phyloP scores from a whole-genome alignment of 169 alveolate genomes.

The Eimeria mitis region DNA sequence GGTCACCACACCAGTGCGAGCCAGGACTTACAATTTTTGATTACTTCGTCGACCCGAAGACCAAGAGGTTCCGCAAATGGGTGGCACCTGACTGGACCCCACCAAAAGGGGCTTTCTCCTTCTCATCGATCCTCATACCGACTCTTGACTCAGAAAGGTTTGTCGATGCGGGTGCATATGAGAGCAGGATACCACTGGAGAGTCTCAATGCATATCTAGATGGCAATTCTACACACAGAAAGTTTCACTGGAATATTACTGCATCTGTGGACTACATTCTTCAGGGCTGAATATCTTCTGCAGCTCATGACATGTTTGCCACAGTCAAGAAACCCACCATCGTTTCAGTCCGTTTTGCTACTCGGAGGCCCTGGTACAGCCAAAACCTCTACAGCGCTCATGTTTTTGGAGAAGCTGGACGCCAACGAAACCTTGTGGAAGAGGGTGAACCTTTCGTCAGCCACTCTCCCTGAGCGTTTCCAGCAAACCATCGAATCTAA shows the following conservation, averaged over 20 bases:
- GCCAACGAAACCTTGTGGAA: conserved; percentile 92
- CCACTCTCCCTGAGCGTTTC: conserved; percentile 97
- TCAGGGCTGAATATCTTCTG: conserved; percentile 95
- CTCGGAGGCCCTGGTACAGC: conserved; percentile 99
- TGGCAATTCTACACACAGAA: background rate
- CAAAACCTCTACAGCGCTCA: conserved; percentile 96
- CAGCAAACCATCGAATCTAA: conserved; percentile 97
- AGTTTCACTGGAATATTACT: background rate
- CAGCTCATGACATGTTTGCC: conserved; percentile 89
- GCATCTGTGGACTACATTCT: background rate
- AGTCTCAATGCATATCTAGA: background rate
- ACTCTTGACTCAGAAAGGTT: conserved; percentile 93
- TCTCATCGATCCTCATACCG: conserved; percentile 96
- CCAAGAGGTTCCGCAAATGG: conserved; percentile 40
- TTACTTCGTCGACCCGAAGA: conserved; percentile 67
- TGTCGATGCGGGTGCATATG: background rate
- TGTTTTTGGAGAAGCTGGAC: conserved; percentile 88
- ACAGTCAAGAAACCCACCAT: conserved; percentile 84
- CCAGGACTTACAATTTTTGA: conserved; percentile 74
- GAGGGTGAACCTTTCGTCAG: conserved; percentile 96
- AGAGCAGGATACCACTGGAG: background rate
- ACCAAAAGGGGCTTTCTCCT: conserved; percentile 89
- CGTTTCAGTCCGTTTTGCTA: conserved; percentile 90
- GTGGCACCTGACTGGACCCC: conserved; percentile 88
- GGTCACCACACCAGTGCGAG: conserved; percentile 54